Evolutionary conservation across 495 filamentous ascomycete genomes (phyloP), one percentile per base, ranked within the genome.

Genomic region (Coniosporium apollinis): DNA sequence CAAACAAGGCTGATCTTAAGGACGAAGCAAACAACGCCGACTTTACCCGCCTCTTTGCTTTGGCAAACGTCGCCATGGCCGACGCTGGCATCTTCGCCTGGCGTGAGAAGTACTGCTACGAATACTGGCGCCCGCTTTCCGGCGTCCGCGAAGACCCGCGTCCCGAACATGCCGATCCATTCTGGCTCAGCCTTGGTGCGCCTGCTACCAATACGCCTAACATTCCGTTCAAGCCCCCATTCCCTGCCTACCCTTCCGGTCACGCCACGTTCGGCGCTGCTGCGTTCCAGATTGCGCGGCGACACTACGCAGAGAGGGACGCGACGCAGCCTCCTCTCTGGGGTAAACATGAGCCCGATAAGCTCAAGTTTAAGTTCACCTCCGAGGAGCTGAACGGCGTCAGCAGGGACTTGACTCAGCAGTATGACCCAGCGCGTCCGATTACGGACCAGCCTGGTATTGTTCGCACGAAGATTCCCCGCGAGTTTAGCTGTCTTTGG

Each of bases 21-120:
- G 40, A 34, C 19, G 55, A 58, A 22, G 36, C 30, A 10, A 54
- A 44, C 39, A 57, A 58, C 36, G 55, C 55, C 17, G 52, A 58
- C 21, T 57, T 58, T 32, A 47, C 44, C 0, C 51, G 55, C 4
- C 36, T 56, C 11, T 50, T 58, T 26, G 48, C 52, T 8, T 41
- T 58, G 10, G 36, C 36, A 18, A 57, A 57, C 36, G 42, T 40
- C 30, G 42, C 45, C 5, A 37, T 54, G 31, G 55, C 46, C 11
- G 52, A 58, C 41, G 55, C 55, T 2, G 55, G 55, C 13, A 50
- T 58, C 38, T 57, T 54, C 39, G 38, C 52, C 37, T 58, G 52
- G 55, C 47, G 35, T 6, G 49, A 47, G 18, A 58, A 58, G 30
- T 58, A 52, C 36, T 36, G 28, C 33, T 58, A 41, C 37, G 50